phyloP scores from a whole-genome alignment of 2,329 filamentous ascomycete genomes.

The Trichoderma sp. region DNA sequence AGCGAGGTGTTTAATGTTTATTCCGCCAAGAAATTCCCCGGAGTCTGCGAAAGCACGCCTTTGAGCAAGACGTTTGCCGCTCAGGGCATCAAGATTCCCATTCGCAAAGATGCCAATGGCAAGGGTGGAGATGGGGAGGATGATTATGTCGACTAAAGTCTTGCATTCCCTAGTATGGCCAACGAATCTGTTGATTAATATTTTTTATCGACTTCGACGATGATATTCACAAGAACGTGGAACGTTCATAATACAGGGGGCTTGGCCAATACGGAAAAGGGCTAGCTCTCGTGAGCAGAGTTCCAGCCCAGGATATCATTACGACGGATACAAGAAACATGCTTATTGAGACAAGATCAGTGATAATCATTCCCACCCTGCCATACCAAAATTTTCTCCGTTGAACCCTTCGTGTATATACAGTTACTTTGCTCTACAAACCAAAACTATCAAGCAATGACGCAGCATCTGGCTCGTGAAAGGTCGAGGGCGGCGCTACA shows the following conservation, averaged over 20 bases:
- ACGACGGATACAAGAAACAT: not conserved
- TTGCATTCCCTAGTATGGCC: not conserved
- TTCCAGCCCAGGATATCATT: not conserved
- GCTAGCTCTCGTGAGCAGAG: not conserved
- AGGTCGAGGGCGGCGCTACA: constrained; percentile 69
- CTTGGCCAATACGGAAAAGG: not conserved
- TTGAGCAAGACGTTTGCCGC: constrained; percentile 90
- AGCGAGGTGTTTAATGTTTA: constrained; percentile 90
- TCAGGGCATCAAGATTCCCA: constrained; percentile 96
- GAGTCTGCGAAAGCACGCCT: constrained; percentile 89
- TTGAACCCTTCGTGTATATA: not conserved
- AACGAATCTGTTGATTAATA: not conserved
- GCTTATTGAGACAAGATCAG: not conserved
- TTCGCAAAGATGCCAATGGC: constrained; percentile 75
- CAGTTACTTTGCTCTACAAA: constrained; percentile 52
- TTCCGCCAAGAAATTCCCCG: constrained; percentile 97
- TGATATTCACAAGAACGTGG: not conserved
- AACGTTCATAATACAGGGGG: not conserved
- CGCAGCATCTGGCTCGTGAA: constrained; percentile 88
- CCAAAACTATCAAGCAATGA: constrained; percentile 92
- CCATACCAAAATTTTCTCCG: not conserved
- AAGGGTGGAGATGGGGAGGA: constrained; percentile 54
- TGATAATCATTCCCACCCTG: not conserved
- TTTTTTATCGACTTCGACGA: not conserved
- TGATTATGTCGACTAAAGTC: constrained; percentile 38